phyloP scores from a whole-genome alignment of 2,329 filamentous ascomycete genomes.

The Plectosphaerella cucumerina region DNA sequence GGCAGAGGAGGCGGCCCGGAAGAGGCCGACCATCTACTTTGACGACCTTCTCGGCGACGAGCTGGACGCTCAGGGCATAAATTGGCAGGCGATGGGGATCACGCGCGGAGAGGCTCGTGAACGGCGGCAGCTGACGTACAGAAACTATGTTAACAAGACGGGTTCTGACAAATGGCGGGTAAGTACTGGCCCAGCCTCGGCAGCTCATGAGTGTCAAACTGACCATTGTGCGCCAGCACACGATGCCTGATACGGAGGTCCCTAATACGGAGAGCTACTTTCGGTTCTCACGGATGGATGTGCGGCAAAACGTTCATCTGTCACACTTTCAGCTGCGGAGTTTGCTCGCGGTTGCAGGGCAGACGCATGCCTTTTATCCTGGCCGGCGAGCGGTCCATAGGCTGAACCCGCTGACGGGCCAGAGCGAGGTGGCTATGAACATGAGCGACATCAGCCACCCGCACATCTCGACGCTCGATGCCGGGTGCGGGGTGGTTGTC shows the following conservation, averaged over 20 bases:
- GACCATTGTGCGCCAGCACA: background rate
- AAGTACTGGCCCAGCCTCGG: slow-evolving; percentile 22
- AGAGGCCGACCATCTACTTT: slow-evolving; percentile 21
- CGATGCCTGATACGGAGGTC: slow-evolving; percentile 16
- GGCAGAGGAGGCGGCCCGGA: slow-evolving; percentile 21
- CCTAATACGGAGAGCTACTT: slow-evolving; percentile 47
- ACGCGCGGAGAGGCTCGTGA: slow-evolving; percentile 43
- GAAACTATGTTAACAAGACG: slow-evolving; percentile 52
- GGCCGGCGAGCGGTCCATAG: slow-evolving; percentile 43
- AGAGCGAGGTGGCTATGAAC: slow-evolving; percentile 38
- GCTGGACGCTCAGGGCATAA: slow-evolving; percentile 56
- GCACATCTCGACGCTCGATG: slow-evolving; percentile 47
- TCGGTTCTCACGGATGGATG: slow-evolving; percentile 53
- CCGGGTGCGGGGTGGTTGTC: slow-evolving; percentile 50
- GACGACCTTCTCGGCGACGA: slow-evolving; percentile 49
- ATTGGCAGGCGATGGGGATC: slow-evolving; percentile 52
- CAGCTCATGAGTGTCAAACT: background rate
- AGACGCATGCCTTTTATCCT: slow-evolving; percentile 55
- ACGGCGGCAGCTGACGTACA: slow-evolving; percentile 44
- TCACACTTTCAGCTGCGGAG: slow-evolving; percentile 66
- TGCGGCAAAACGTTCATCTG: slow-evolving; percentile 48
- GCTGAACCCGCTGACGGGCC: slow-evolving; percentile 46
- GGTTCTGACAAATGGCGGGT: slow-evolving; percentile 45
- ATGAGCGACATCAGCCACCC: slow-evolving; percentile 33
- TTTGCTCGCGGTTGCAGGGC: slow-evolving; percentile 52